A percentile compares a stretch with the other conserved stretches of the same genome.
These are phyloP conservation scores for Ophiosphaerella herpotricha DNA, from an alignment of 2,329 filamentous ascomycete genomes.

Conservation along the genomic window DNA sequence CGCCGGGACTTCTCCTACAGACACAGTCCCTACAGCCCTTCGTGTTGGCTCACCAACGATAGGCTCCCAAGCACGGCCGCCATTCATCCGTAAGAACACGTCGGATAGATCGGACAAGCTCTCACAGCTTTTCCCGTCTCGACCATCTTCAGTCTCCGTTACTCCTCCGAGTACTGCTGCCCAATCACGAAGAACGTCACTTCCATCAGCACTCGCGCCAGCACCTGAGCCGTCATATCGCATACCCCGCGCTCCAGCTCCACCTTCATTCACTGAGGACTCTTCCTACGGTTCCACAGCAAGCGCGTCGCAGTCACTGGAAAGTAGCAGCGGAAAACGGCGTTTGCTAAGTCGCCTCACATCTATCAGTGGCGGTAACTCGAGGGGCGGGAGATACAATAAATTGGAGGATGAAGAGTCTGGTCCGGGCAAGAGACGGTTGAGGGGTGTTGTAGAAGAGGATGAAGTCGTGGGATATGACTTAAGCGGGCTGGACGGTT, in stretches of 20 bases:
- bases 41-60: slow-evolving; percentile 36
- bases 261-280: slow-evolving; percentile 35
- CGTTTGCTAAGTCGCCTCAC: slow-evolving; percentile 38
- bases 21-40: slow-evolving; percentile 33
- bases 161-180: slow-evolving; percentile 21
- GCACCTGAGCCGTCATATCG: slow-evolving; percentile 34
- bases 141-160: slow-evolving; percentile 32
- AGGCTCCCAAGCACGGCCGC: slow-evolving; percentile 25
- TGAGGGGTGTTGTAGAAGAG: slow-evolving; percentile 36
- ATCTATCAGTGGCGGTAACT: slow-evolving; percentile 28
- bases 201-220: slow-evolving; percentile 36
- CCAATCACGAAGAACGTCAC: slow-evolving; percentile 32
- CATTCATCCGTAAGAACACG: slow-evolving; percentile 31
- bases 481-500: slow-evolving; percentile 33
- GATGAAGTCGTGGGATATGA: slow-evolving; percentile 36
- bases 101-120: slow-evolving; percentile 39
- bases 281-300: slow-evolving; percentile 36
- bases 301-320: slow-evolving; percentile 18
- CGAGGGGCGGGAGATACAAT: slow-evolving; percentile 31
- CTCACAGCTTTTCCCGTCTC: slow-evolving; percentile 45
- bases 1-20: slow-evolving; percentile 21
- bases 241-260: slow-evolving; percentile 37
- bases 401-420: slow-evolving; percentile 41
- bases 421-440: slow-evolving; percentile 4
- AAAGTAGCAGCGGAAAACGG: slow-evolving; percentile 31